Evolutionary conservation across 1,139 yeast genomes (phyloP), one percentile per base, ranked within the genome.

Genomic region (Yamadazyma aaseri): DNA sequence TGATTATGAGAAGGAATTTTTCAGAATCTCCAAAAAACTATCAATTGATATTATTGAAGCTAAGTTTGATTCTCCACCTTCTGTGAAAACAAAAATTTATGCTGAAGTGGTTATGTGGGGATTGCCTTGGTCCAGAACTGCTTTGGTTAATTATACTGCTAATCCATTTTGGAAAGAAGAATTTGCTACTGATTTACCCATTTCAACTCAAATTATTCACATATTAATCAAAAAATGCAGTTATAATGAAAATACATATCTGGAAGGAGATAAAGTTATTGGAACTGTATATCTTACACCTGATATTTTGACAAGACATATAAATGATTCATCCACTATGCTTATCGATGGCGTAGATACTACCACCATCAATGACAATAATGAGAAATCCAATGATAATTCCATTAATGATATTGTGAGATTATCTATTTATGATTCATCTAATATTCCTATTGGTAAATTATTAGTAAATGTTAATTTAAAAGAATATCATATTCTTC

Each of bases 101-200:
- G 75, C 81, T 2, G 89, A 82, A 49, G 65, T 83, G 3, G 58
- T 71, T 9, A 65, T 81, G 59, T 82, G 89, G 87, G 79, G 76
- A 5, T 63, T 72, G 17, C 77, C 82, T 0, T 81, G 86, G 86
- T 80, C 81, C 28, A 64, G 82, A 47, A 81, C 90, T 0, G 80
- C 87, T 0, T 58, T 72, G 14, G 85, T 81, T 0, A 57, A 63
- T 24, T 64, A 67, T 36, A 56, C 73, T 0, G 48, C 54, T 8
- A 67, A 71, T 38, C 85, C 86, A 3, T 84, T 84, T 51, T 84
- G 90, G 86, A 79, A 84, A 51, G 90, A 84, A 49, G 73, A 68
- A 29, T 78, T 80, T 47, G 58, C 71, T 2, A 59, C 85, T 8
- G 76, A 79, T 35, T 62, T 81, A 40, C 72, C 86, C 0, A 64